Percentiles rank a stretch among this genome's conserved stretches.
These are phyloP conservation scores for Zasmidium cellare DNA, from an alignment of 2,329 filamentous ascomycete genomes.

Conservation along the genomic window DNA sequence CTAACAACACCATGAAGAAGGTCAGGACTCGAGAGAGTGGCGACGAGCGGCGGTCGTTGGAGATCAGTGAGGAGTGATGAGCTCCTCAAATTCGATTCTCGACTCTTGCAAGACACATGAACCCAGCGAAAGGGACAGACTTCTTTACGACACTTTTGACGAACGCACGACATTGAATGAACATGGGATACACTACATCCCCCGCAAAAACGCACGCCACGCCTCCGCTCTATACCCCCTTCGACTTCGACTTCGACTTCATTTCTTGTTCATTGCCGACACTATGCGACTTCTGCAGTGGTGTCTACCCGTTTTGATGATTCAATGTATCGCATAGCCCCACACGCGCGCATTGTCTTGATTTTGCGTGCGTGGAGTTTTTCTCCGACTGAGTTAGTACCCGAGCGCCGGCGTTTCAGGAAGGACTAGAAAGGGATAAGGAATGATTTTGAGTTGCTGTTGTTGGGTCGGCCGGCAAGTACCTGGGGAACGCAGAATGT, in stretches of 20 bases:
- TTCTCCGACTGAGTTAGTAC: not conserved
- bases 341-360: not conserved
- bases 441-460: no score
- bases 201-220: not conserved
- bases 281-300: no score
- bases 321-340: constrained; percentile 1
- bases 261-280: no score
- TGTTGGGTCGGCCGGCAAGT: not conserved
- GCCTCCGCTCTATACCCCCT: not conserved
- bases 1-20: constrained; percentile 53
- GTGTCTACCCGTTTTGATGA: not conserved
- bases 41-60: constrained; percentile 23
- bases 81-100: no score
- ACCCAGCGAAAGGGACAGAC: no score
- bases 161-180: no score
- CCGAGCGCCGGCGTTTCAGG: constrained; percentile 2
- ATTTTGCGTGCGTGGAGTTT: no score
- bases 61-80: constrained; percentile 25
- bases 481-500: no score
- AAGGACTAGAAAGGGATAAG: not conserved
- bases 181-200: no score
- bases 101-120: no score
- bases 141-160: not conserved
- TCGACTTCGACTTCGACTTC: not conserved
- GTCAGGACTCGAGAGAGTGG: constrained; percentile 36